Conservation (phyloP, 1,284 basidiomycete genomes). For the Melampsora occidentalis region DNA sequence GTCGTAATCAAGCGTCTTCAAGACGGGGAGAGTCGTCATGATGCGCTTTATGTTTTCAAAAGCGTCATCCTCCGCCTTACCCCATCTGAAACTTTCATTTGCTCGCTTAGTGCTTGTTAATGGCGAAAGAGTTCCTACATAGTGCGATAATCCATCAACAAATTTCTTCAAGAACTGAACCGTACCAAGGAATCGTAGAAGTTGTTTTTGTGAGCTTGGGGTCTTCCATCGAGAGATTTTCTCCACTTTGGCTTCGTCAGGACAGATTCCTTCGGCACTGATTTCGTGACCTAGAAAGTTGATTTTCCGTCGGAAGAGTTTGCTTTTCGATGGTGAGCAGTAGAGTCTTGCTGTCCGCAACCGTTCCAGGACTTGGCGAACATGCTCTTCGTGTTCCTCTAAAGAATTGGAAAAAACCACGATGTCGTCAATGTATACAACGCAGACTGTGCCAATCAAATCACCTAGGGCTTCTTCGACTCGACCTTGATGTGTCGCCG, state of each 20-base stretch:
- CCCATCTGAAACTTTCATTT: conserved; percentile 20
- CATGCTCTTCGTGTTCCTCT: conserved; percentile 52
- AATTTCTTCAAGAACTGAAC: conserved; percentile 12
- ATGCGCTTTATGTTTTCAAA: conserved; percentile 55
- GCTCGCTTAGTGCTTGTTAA: not conserved
- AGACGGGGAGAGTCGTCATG: conserved; percentile 50
- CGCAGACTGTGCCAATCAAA: conserved; percentile 54
- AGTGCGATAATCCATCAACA: not conserved
- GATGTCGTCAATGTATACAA: conserved; percentile 59
- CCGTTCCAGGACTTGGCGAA: not conserved
- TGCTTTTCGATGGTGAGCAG: conserved; percentile 52
- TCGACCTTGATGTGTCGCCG: conserved; percentile 51
- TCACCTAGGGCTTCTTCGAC: conserved; percentile 48
- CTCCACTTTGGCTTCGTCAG: conserved; percentile 4
- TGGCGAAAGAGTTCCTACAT: not conserved
- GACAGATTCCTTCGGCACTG: not conserved
- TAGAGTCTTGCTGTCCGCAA: not conserved
- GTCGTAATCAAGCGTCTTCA: conserved; percentile 52
- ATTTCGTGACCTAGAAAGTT: conserved; percentile 9
- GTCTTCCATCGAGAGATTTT: not conserved
- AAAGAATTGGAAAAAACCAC: conserved; percentile 56
- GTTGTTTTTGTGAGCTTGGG: not conserved
- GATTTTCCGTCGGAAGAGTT: not conserved
- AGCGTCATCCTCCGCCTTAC: conserved; percentile 7
- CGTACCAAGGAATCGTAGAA: conserved; percentile 1